Conservation (phyloP, 441 rosid genomes). For the Gossypium davidsonii region DNA sequence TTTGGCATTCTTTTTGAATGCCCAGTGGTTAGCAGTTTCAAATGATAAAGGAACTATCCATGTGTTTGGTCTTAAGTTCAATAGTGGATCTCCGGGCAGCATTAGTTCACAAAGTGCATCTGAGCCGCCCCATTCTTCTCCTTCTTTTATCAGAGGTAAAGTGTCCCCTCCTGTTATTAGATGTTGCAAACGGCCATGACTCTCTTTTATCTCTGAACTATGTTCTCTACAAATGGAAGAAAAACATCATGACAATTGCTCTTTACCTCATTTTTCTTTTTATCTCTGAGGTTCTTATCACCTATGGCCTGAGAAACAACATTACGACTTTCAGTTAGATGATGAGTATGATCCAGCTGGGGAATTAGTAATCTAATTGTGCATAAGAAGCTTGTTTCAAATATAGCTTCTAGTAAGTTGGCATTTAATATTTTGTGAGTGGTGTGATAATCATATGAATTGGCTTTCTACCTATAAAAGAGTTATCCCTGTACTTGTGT, state of each 20-base stretch:
- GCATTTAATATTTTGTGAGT: neutral
- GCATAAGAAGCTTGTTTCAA: neutral
- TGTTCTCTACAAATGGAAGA: neutral
- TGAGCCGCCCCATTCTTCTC: conserved; percentile 36
- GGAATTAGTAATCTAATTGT: neutral
- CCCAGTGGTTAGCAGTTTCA: conserved; percentile 65
- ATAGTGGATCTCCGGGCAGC: conserved; percentile 32
- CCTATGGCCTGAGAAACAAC: neutral
- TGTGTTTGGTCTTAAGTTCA: conserved; percentile 56
- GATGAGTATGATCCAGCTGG: neutral
- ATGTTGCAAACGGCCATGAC: neutral
- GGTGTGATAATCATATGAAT: neutral
- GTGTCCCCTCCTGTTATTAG: neutral
- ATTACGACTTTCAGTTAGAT: neutral
- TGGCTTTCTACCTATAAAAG: neutral
- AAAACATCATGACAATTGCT: neutral
- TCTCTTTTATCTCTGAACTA: neutral
- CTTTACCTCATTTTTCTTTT: neutral
- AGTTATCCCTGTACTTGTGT: neutral
- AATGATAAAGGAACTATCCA: conserved; percentile 73
- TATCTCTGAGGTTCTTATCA: neutral
- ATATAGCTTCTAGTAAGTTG: neutral
- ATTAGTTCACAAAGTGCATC: conserved; percentile 25
- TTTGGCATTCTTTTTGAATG: conserved; percentile 56
- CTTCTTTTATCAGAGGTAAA: conserved; percentile 52